phyloP scores from a whole-genome alignment of 2,329 filamentous ascomycete species.

The Emergomyces africanus region DNA sequence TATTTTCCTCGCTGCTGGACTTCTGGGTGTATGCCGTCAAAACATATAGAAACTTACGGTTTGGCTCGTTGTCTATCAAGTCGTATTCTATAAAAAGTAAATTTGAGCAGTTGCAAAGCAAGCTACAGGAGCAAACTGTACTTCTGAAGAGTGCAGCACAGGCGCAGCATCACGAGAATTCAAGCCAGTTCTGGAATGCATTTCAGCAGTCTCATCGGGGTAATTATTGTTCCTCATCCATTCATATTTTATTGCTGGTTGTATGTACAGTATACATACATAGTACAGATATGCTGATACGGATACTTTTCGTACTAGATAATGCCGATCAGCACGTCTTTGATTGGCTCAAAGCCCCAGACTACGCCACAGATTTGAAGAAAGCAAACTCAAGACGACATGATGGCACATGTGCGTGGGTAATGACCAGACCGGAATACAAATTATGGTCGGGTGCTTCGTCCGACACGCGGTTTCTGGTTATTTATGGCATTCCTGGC shows the following conservation, averaged over 20 bases:
- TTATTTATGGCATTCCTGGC: slow-evolving; percentile 3
- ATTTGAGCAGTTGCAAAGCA: slow-evolving; percentile 2
- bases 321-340: neutral
- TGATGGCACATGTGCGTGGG: slow-evolving; percentile 1
- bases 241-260: neutral
- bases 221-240: neutral
- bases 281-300: neutral
- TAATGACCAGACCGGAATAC: slow-evolving; percentile 1
- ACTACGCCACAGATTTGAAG: slow-evolving; percentile 3
- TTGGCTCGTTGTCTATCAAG: slow-evolving; percentile 3
- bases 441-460: slow-evolving; percentile 2
- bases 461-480: neutral
- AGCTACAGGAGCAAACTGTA: neutral
- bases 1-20: slow-evolving; percentile 1
- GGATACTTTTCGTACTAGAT: neutral
- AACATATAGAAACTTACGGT: slow-evolving; percentile 2
- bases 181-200: neutral
- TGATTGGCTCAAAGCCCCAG: slow-evolving; percentile 2
- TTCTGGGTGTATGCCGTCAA: slow-evolving; percentile 5
- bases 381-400: slow-evolving; percentile 2
- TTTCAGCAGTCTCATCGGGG: neutral
- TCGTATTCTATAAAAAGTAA: slow-evolving; percentile 3
- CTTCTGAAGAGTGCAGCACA: slow-evolving; percentile 4
- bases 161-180: slow-evolving; percentile 3
- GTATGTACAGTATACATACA: no score